Evolutionary conservation across 208 protist genomes (phyloP), one percentile per base, ranked within the genome.

Genomic region (Porcisia hertigi): DNA sequence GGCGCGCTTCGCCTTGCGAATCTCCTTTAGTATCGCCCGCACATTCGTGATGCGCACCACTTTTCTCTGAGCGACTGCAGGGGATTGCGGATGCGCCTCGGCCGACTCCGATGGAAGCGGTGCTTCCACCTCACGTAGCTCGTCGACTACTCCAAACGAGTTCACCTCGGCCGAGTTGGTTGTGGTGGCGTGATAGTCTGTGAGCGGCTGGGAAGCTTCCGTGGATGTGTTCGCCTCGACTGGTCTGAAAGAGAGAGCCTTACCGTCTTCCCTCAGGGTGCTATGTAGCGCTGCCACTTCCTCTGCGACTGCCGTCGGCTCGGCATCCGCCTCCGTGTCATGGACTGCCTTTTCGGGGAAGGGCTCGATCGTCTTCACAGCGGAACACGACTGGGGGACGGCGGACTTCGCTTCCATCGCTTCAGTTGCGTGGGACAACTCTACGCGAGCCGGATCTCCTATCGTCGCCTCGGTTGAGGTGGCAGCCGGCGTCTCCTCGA

Each of bases 41-140:
- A 73, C 54, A 36, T 73, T 73, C 3, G 69, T 63, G 55, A 54
- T 7, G 34, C 69, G 69, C 54, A 73, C 34, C 49, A 63, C 69
- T 39, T 73, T 73, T n/a, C 23, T 30, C 39, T 34, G 53, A 11
- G 67, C 2, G 18, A 6, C 18, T 7, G 25, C 34, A 20, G 67
- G 23, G 18, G 67, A 0, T 23, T 39, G 23, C 20, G 47, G 18
- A 14, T 54, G n/a, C 25, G 8, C 49, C 47, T 39, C 67, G 8
- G 36, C 25, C 4, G 36, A 30, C 39, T 67, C 62, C 25, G 62
- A 67, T 36, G 41, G 1, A 67, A 14, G 62, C 16, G 18, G 6
- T 45, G 14, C 62, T 9, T 47, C 23, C 41, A 18, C 62, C 7
- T 12, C 25, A 67, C 23, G 2, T 20, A 30, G 20, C 11, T 5